Evolutionary conservation across 2,329 filamentous ascomycete species (phyloP).

Genomic region (Periconia sp.): DNA sequence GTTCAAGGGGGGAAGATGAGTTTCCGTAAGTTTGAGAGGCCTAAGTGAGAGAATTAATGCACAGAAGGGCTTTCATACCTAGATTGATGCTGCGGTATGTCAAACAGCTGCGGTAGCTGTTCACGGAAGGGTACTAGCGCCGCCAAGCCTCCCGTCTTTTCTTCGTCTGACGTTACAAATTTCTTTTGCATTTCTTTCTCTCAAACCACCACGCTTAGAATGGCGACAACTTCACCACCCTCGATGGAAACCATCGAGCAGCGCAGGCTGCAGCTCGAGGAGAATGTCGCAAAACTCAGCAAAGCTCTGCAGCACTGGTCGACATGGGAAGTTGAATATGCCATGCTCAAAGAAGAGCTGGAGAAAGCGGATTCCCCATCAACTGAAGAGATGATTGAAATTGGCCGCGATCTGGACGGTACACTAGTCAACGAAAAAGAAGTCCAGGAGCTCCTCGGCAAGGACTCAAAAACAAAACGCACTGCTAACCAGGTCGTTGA

Average conservation of each 20-base stretch:
- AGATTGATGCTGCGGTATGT: not conserved
- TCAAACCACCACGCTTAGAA: slow-evolving; percentile 7
- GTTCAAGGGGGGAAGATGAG: no score
- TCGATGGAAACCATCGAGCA: slow-evolving; percentile 70
- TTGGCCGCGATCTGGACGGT: slow-evolving; percentile 63
- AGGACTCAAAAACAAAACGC: slow-evolving; percentile 49
- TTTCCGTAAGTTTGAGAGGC: no score
- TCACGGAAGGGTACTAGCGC: slow-evolving; percentile 12
- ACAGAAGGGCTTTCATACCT: not conserved
- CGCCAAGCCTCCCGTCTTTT: slow-evolving; percentile 17
- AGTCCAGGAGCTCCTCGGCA: slow-evolving; percentile 57
- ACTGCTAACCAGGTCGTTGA: slow-evolving; percentile 65
- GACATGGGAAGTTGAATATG: slow-evolving; percentile 88
- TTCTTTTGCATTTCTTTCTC: slow-evolving; percentile 7
- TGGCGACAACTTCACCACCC: slow-evolving; percentile 42
- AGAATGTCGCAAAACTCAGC: slow-evolving; percentile 71
- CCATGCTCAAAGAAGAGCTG: slow-evolving; percentile 83
- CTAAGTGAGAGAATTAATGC: no score
- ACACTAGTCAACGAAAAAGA: slow-evolving; percentile 65
- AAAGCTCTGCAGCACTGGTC: slow-evolving; percentile 85
- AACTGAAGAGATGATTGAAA: slow-evolving; percentile 37
- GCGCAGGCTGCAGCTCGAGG: slow-evolving; percentile 74
- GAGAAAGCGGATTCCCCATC: slow-evolving; percentile 42
- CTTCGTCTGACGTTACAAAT: slow-evolving; percentile 1
- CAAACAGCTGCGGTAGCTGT: slow-evolving; percentile 6